These are phyloP conservation scores for Aspergillus sp. DNA, from an alignment of 2,329 filamentous ascomycete species.

Conservation along the genomic window DNA sequence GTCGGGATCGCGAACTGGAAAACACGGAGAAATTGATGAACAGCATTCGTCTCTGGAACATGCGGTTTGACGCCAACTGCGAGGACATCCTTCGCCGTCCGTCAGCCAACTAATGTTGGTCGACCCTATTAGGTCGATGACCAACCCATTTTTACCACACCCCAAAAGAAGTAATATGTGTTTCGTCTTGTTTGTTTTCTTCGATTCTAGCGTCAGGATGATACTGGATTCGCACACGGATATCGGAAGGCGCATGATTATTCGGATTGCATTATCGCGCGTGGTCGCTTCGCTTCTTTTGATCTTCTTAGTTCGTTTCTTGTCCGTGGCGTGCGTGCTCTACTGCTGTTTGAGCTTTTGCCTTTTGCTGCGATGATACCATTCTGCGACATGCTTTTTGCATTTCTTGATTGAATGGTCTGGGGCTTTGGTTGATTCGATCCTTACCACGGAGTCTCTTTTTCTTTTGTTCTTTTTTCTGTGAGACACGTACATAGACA, in stretches of 20 bases:
- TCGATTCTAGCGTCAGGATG: too few species aligned
- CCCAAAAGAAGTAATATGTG: too few species aligned
- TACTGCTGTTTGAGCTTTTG: neutral
- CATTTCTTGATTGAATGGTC: constrained; percentile 6
- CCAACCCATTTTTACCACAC: too few species aligned
- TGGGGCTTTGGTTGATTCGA: constrained; percentile 8
- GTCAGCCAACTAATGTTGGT: constrained; percentile 24
- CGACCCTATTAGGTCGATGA: too few species aligned
- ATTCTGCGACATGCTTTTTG: constrained; percentile 23
- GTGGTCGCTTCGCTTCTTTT: neutral
- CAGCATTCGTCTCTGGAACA: constrained; percentile 76
- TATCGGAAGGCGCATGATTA: neutral
- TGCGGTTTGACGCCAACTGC: constrained; percentile 93
- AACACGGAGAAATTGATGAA: constrained; percentile 91
- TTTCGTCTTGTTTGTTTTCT: neutral
- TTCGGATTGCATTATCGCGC: neutral
- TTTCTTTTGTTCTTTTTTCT: neutral
- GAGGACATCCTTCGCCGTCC: constrained; percentile 68
- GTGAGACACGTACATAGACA: constrained; percentile 7
- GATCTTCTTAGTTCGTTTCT: neutral
- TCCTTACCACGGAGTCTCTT: constrained; percentile 7
- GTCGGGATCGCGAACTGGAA: constrained; percentile 78
- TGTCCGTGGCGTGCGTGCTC: neutral
- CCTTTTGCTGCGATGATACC: constrained; percentile 30
- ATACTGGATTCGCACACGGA: too few species aligned